Base-by-base conservation (phyloP, 768 basidiomycete species). In the Scleroderma bovista region DNA sequence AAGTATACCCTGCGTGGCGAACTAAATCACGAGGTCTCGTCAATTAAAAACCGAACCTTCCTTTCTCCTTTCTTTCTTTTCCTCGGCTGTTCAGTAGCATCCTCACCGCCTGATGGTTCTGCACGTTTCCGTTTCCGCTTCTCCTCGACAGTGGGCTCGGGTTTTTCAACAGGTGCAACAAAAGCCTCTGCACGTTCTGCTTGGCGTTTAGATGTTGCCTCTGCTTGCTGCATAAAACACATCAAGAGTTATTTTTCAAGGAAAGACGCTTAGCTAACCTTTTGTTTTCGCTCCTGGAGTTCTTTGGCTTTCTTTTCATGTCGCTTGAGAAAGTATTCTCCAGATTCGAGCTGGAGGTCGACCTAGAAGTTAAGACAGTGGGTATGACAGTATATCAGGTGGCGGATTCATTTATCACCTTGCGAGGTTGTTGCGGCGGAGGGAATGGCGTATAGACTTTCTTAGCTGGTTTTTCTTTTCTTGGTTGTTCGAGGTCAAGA, bases 391-490 rank as follows among this genome's bases (percentile, higher is more conserved):
- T 29, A 29, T 46, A 11, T 46, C 19, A 12, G 23, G 29, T 33
- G 15, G 41, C 23, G 33, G 10, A 46, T 1, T 42, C 33, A n/a
- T 9, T 1, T 44, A 68, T 48, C 58, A 90, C 90, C 78, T 97
- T 98, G 58, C 92, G 84, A 33, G 94, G 95, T 51, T 81, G 77
- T 63, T 97, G 96, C 8, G 94, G 74, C 29, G 96, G 96, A 33
- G 96, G 96, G 81, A 98, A 99, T 2, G 96, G 96, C n/a, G 96
- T 97, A 69, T 97, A 97, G 15, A 83, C 76, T 67, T 95, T 95
- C 81, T 94, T 95, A 58, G 80, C 76, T 19, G 72, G 73, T 59
- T 83, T 79, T 43, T 76, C 70, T 46, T 74, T 72, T 54, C 71
- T 63, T 23, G 58, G 47, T 16, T 60, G 58, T 15, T 44, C 59